These are phyloP conservation scores for Candida morakotiae DNA, from an alignment of 805 yeast genomes.

Conservation along the genomic window DNA sequence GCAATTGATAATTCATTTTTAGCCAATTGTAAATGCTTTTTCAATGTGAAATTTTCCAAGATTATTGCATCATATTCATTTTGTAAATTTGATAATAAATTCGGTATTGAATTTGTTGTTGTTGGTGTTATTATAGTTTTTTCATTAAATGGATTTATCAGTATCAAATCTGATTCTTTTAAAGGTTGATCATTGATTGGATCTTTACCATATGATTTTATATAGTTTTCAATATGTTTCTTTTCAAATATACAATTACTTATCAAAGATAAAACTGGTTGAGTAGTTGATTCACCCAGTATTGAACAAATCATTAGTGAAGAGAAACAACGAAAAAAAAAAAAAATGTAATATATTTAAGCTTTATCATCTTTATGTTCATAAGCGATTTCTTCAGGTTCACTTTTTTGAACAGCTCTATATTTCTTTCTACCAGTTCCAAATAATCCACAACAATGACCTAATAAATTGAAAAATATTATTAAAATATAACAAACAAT, in stretches of 20 bases:
- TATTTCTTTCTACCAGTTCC: slow-evolving; percentile 27
- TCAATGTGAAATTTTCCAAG: slow-evolving; percentile 69
- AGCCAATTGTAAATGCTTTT: slow-evolving; percentile 64
- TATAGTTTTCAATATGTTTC: slow-evolving; percentile 54
- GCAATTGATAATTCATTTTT: slow-evolving; percentile 74
- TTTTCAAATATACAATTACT: slow-evolving; percentile 72
- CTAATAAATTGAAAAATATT: slow-evolving; percentile 29
- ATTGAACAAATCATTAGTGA: slow-evolving; percentile 24
- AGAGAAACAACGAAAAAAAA: not conserved
- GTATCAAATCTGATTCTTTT: slow-evolving; percentile 53
- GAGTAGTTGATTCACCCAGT: slow-evolving; percentile 66
- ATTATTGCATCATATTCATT: slow-evolving; percentile 89
- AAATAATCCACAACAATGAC: slow-evolving; percentile 40
- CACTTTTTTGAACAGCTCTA: slow-evolving; percentile 13
- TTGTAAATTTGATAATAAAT: slow-evolving; percentile 70
- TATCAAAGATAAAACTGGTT: slow-evolving; percentile 72
- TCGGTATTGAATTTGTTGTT: slow-evolving; percentile 64
- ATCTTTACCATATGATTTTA: slow-evolving; percentile 64
- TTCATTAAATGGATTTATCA: slow-evolving; percentile 16
- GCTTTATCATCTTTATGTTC: slow-evolving; percentile 13
- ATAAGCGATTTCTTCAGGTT: slow-evolving; percentile 21
- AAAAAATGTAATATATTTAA: not conserved
- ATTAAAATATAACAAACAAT: slow-evolving; percentile 42
- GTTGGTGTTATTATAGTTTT: slow-evolving; percentile 33
- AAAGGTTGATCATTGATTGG: slow-evolving; percentile 71